phyloP scores from a whole-genome alignment of 164 flowering plant species.

The Vitis labrusca region DNA sequence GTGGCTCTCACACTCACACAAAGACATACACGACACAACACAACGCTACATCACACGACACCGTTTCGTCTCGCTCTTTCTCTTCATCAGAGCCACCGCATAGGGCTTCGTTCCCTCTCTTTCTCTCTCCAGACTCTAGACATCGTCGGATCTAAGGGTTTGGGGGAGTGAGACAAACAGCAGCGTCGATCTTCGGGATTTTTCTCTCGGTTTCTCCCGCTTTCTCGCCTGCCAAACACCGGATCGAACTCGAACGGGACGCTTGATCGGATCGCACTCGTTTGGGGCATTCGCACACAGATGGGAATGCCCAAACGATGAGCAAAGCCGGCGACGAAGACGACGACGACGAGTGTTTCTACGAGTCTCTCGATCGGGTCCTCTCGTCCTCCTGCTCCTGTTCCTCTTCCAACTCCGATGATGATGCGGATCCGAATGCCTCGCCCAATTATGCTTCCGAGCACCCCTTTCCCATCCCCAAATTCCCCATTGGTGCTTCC shows the following conservation, averaged over 20 bases:
- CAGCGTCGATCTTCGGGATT: too few species aligned
- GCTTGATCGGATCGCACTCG: constrained; percentile 9
- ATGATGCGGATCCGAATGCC: constrained; percentile 29
- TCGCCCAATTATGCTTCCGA: constrained; percentile 15
- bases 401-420: constrained; percentile 46
- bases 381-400: constrained; percentile 62
- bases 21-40: constrained; percentile 8
- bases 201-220: neutral
- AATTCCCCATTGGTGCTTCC: constrained; percentile 47
- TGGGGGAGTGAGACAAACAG: too few species aligned
- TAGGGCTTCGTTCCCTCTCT: constrained; percentile 21
- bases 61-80: neutral
- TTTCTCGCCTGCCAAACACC: neutral
- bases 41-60: constrained; percentile 7
- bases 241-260: neutral
- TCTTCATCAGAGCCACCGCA: constrained; percentile 9
- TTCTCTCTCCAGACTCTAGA: constrained; percentile 1
- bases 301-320: constrained; percentile 57
- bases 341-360: constrained; percentile 56
- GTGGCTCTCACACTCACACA: constrained; percentile 9
- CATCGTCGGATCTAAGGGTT: constrained; percentile 24
- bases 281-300: constrained; percentile 24
- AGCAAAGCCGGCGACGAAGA: constrained; percentile 35
- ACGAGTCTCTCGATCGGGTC: constrained; percentile 90
- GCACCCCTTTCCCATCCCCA: constrained; percentile 25